These are phyloP conservation scores for Aegilops sharonensis DNA, from an alignment of 176 grass and related monocot genomes.

Conservation along the genomic window DNA sequence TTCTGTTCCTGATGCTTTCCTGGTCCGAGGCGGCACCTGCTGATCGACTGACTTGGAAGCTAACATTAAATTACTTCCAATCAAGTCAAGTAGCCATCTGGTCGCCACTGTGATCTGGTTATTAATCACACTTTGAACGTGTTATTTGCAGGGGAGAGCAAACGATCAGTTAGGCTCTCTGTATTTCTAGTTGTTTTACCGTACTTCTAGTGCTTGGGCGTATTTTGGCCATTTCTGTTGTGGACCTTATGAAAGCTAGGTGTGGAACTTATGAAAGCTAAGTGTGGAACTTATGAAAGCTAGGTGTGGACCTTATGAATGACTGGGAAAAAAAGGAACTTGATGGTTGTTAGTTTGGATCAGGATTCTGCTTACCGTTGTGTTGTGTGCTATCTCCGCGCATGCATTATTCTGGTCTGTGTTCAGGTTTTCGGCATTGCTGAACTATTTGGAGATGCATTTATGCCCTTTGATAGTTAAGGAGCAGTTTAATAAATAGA, in stretches of 20 bases:
- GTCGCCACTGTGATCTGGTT: not conserved
- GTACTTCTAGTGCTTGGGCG: not conserved
- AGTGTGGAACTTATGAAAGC: no score
- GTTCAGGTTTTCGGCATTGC: not conserved
- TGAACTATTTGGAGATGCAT: not conserved
- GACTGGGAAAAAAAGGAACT: not conserved
- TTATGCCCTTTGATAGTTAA: not conserved
- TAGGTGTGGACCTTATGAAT: not conserved
- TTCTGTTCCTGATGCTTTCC: constrained; percentile 55
- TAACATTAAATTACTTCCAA: not conserved
- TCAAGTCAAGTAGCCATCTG: constrained; percentile 2
- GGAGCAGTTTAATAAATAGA: not conserved
- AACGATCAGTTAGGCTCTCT: not conserved
- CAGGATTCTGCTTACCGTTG: not conserved
- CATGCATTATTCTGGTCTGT: not conserved
- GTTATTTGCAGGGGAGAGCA: not conserved
- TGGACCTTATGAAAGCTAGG: not conserved
- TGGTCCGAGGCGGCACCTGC: not conserved
- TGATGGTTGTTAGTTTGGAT: not conserved
- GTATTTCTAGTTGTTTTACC: not conserved
- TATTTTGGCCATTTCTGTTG: not conserved
- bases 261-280: no score
- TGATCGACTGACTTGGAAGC: constrained; percentile 21
- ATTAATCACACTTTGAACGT: constrained; percentile 9
- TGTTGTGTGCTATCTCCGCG: not conserved